phyloP scores from a whole-genome alignment of 75 land plant genomes.

The Picea glauca region DNA sequence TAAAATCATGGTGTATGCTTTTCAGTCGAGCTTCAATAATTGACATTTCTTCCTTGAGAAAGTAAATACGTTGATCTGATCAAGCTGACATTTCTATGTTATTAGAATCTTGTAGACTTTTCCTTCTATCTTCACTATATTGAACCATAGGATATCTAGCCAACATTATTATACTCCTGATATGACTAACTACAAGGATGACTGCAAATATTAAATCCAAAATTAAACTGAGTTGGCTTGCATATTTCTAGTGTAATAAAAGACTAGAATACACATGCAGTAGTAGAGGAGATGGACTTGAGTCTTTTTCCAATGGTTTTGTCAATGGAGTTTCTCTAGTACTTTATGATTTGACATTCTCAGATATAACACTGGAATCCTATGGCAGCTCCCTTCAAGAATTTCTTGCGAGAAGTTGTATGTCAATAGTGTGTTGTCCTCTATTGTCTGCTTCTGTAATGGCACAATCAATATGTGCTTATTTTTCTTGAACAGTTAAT shows the following conservation, averaged over 20 bases:
- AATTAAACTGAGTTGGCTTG: neutral
- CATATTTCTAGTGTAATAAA: neutral
- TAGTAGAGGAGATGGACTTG: neutral
- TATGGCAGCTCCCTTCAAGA: neutral
- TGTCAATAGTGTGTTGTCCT: neutral
- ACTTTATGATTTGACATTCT: neutral
- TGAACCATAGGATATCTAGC: neutral
- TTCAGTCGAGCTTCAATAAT: constrained; percentile 3
- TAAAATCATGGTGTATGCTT: neutral
- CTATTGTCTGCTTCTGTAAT: neutral
- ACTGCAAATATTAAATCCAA: neutral
- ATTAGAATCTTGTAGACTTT: too few species aligned
- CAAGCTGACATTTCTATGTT: too few species aligned
- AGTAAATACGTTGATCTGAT: too few species aligned
- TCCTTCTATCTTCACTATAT: too few species aligned
- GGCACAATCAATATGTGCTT: neutral
- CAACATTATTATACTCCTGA: neutral
- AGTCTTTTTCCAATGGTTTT: neutral
- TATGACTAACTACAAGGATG: neutral
- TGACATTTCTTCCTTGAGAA: neutral
- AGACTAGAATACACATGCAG: neutral
- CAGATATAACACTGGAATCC: neutral
- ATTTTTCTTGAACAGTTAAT: neutral
- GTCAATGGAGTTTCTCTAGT: too few species aligned
- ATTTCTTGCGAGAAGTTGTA: neutral